Conservation (phyloP, 2,329 filamentous ascomycete genomes). For the Aspergillus sp. region DNA sequence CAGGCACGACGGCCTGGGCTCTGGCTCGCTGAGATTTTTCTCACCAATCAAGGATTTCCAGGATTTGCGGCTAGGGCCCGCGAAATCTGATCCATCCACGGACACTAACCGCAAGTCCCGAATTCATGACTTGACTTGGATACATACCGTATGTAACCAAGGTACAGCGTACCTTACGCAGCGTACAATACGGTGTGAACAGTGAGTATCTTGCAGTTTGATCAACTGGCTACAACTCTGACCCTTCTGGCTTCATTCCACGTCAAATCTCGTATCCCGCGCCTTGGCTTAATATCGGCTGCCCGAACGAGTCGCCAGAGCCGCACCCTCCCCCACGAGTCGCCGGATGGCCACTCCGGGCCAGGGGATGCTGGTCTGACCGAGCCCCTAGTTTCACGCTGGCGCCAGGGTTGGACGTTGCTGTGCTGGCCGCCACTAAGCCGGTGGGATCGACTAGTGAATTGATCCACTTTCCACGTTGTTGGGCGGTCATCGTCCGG, state of each 20-base stretch:
- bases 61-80: not conserved
- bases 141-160: too few relatives aligned
- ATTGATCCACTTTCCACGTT: not conserved
- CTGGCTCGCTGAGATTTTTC: too few relatives aligned
- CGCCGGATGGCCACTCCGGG: not conserved
- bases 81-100: slow-evolving; percentile 1
- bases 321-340: not conserved
- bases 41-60: too few relatives aligned
- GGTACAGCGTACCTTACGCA: too few relatives aligned
- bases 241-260: not conserved
- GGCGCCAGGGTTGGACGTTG: too few relatives aligned
- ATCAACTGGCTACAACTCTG: too few relatives aligned
- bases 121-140: too few relatives aligned
- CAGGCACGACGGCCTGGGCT: too few relatives aligned
- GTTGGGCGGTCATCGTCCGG: not conserved
- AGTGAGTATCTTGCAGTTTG: too few relatives aligned
- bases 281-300: not conserved
- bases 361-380: not conserved
- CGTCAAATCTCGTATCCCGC: not conserved
- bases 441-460: not conserved
- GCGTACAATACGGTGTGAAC: too few relatives aligned
- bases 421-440: too few relatives aligned
- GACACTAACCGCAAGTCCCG: slow-evolving; percentile 7
- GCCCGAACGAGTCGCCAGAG: not conserved
- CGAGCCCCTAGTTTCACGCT: too few relatives aligned